phyloP scores from a whole-genome alignment of 495 filamentous ascomycete genomes.

The Parmelia sp. region DNA sequence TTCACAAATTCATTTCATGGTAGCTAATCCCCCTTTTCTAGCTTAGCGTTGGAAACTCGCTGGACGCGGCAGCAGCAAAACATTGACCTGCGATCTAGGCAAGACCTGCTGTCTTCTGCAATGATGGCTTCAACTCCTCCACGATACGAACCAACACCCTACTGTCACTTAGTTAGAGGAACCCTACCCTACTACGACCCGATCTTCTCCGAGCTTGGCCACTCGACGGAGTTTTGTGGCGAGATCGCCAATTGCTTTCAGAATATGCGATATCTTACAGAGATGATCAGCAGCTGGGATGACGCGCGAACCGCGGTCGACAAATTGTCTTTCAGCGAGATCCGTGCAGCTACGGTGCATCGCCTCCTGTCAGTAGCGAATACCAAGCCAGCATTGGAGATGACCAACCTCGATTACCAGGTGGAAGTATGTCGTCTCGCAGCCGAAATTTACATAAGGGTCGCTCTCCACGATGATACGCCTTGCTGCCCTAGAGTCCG shows the following conservation, averaged over 20 bases:
- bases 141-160: neutral
- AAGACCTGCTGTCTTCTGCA: neutral
- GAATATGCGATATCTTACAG: neutral
- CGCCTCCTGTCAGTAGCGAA: neutral
- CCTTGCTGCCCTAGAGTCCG: neutral
- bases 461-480: neutral
- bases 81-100: neutral
- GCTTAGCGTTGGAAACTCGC: neutral
- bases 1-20: slow-evolving; percentile 17
- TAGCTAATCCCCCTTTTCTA: neutral
- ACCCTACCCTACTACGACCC: neutral
- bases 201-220: neutral
- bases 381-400: neutral
- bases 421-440: slow-evolving; percentile 6
- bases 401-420: slow-evolving; percentile 3
- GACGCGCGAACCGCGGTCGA: neutral
- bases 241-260: neutral
- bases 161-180: neutral
- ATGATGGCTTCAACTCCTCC: slow-evolving; percentile 5
- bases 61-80: neutral
- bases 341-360: neutral
- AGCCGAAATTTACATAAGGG: slow-evolving; percentile 8
- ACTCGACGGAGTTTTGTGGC: neutral
- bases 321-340: slow-evolving; percentile 1
- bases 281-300: neutral